Evolutionary conservation across 306 rosid genomes (phyloP).

Genomic region (Cucurbita argyrosperma): DNA sequence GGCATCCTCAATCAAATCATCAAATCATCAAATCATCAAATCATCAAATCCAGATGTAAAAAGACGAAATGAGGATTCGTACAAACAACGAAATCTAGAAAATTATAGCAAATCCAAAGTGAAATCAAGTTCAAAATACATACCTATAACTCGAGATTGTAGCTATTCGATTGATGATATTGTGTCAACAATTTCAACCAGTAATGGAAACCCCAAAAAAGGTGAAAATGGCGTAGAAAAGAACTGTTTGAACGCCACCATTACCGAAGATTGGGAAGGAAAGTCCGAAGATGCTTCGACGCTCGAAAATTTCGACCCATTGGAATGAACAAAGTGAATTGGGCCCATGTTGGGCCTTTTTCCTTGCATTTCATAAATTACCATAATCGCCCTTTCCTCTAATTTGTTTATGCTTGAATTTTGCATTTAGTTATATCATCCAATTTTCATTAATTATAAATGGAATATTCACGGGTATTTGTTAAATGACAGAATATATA

Average conservation of each 20-base stretch:
- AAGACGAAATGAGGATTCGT: background rate
- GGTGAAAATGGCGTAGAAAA: background rate
- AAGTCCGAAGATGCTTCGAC: background rate
- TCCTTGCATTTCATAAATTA: background rate
- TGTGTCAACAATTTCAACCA: background rate
- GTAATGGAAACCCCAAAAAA: background rate
- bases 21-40: background rate
- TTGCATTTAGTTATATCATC: too few relatives aligned
- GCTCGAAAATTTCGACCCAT: background rate
- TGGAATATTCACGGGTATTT: too few relatives aligned
- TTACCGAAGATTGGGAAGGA: background rate
- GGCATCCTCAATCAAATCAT: background rate
- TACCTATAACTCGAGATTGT: background rate
- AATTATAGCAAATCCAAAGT: background rate
- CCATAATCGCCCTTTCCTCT: background rate
- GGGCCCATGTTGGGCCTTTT: background rate
- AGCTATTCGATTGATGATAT: background rate
- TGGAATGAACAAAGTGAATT: background rate
- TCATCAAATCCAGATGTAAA: background rate
- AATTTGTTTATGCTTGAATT: too few relatives aligned
- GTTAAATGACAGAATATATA: too few relatives aligned
- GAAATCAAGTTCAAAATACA: background rate
- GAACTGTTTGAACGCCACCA: background rate
- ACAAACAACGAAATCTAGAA: background rate
- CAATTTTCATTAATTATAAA: too few relatives aligned